These are phyloP conservation scores for Sarocladium oryzae DNA, from an alignment of 2,329 filamentous ascomycete genomes.

Conservation along the genomic window DNA sequence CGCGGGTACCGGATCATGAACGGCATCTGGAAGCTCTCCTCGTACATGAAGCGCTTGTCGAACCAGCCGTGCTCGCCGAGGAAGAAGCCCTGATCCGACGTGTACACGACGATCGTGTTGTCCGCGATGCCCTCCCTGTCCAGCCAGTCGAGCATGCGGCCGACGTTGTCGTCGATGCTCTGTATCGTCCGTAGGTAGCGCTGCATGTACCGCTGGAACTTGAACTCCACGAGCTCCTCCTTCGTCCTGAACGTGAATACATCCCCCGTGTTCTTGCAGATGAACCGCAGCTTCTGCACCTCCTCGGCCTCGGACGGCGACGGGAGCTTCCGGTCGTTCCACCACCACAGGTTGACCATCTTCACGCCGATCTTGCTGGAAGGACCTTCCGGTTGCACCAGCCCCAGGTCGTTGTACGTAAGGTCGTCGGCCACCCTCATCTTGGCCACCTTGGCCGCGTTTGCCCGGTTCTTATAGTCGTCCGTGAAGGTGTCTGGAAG, in stretches of 20 bases:
- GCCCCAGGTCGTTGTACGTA: conserved; percentile 44
- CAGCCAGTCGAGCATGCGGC: conserved; percentile 39
- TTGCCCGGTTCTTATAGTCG: conserved; percentile 47
- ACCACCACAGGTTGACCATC: conserved; percentile 18
- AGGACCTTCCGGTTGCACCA: conserved; percentile 43
- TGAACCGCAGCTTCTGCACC: conserved; percentile 19
- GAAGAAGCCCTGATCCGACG: conserved; percentile 49
- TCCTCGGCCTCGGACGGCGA: background rate
- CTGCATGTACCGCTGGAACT: conserved; percentile 52
- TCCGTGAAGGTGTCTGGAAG: conserved; percentile 46
- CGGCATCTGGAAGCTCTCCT: conserved; percentile 51
- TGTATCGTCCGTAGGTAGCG: conserved; percentile 47
- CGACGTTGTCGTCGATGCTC: conserved; percentile 45
- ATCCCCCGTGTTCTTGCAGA: conserved; percentile 39
- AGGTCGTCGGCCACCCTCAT: conserved; percentile 45
- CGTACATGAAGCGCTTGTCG: conserved; percentile 53
- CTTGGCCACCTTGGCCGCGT: conserved; percentile 41
- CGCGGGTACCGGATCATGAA: conserved; percentile 39
- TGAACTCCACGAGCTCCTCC: conserved; percentile 42
- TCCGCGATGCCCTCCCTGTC: conserved; percentile 33
- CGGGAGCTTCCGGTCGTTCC: conserved; percentile 26
- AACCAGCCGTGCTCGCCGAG: conserved; percentile 52
- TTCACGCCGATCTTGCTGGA: conserved; percentile 28
- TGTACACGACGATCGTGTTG: conserved; percentile 47
- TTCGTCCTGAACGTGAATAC: conserved; percentile 37